phyloP scores from a whole-genome alignment of 306 rosid genomes.

The Pachyrhizus erosus region DNA sequence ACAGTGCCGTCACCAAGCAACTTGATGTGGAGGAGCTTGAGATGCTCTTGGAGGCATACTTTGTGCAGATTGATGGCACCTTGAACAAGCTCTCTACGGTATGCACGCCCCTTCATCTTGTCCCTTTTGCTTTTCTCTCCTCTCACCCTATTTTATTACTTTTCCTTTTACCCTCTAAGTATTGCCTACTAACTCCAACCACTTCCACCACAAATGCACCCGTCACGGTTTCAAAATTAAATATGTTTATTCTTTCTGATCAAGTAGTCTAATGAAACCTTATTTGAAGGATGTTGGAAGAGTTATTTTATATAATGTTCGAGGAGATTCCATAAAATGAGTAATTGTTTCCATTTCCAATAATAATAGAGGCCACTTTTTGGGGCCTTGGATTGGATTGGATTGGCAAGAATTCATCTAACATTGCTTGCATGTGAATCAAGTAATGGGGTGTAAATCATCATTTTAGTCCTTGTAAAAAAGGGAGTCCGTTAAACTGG shows the following conservation, averaged over 20 bases:
- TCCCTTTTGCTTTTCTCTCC: too few species aligned
- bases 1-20: conserved; percentile 66
- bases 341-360: not conserved
- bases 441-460: not conserved
- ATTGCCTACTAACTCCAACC: not conserved
- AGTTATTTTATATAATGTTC: not conserved
- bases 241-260: too few species aligned
- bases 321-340: too few species aligned
- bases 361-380: not conserved
- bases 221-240: too few species aligned
- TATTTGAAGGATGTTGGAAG: not conserved
- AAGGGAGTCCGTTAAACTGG: not conserved
- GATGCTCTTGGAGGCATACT: conserved; percentile 98
- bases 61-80: conserved; percentile 96
- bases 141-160: too few species aligned
- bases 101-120: not conserved
- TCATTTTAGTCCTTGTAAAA: not conserved
- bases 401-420: not conserved
- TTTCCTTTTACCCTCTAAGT: not conserved
- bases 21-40: conserved; percentile 98
- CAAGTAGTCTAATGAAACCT: too few species aligned
- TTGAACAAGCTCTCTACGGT: conserved; percentile 70
- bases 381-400: conserved; percentile 25
- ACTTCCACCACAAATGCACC: too few species aligned
- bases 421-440: not conserved